Conservation (phyloP, 257 asterid species). For the Cynanchum wilfordii region DNA sequence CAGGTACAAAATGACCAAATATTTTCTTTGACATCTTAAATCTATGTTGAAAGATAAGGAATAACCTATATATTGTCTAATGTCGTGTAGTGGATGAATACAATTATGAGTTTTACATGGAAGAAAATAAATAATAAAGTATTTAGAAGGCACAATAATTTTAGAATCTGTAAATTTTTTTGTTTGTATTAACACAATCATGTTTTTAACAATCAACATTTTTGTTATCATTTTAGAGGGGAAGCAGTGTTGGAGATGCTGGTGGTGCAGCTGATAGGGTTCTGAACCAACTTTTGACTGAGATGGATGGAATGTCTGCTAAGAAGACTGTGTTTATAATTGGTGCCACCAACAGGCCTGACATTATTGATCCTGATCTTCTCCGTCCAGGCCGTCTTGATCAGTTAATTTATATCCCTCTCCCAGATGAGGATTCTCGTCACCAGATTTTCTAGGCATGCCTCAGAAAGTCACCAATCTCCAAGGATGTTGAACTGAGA, state of each 20-base stretch:
- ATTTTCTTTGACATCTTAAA: not conserved
- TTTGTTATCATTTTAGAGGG: constrained; percentile 39
- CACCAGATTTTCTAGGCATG: constrained; percentile 73
- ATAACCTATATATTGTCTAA: not conserved
- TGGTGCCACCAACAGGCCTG: constrained; percentile 89
- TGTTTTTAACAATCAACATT: not conserved
- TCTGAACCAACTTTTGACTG: constrained; percentile 80
- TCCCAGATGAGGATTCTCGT: constrained; percentile 88
- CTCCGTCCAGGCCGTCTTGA: constrained; percentile 88
- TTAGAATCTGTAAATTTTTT: not conserved
- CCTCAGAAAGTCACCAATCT: constrained; percentile 73
- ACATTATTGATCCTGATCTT: constrained; percentile 85
- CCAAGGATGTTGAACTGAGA: constrained; percentile 67
- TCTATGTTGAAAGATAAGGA: not conserved
- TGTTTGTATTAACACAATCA: not conserved
- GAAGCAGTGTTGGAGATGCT: constrained; percentile 74
- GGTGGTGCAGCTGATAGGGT: constrained; percentile 97
- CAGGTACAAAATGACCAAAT: not conserved
- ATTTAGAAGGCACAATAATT: not conserved
- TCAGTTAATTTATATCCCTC: constrained; percentile 82
- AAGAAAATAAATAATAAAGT: not conserved
- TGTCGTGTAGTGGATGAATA: not conserved
- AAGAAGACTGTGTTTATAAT: constrained; percentile 87
- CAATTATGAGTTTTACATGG: not conserved
- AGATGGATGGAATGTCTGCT: constrained; percentile 92